Conservation (phyloP, 2,329 filamentous ascomycete species). For the Apiospora pterosperma region DNA sequence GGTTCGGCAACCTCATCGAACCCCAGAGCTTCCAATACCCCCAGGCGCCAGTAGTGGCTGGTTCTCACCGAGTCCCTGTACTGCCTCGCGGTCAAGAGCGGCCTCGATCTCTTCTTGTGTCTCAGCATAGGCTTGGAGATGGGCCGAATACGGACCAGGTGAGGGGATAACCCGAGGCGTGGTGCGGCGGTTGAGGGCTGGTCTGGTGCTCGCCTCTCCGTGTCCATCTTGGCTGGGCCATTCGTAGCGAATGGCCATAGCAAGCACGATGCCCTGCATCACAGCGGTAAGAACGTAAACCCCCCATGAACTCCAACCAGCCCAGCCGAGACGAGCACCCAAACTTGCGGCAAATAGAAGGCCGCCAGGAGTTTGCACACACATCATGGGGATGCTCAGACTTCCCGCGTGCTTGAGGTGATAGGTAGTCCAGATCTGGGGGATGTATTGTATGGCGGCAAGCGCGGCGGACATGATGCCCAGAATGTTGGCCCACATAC, state of each 20-base stretch:
- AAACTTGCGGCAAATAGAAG: slow-evolving; percentile 86
- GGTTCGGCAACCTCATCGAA: slow-evolving; percentile 17
- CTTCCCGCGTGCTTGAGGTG: slow-evolving; percentile 81
- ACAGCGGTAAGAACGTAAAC: slow-evolving; percentile 83
- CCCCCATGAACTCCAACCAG: slow-evolving; percentile 94
- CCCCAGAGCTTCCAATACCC: slow-evolving; percentile 28
- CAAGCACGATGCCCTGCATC: slow-evolving; percentile 78
- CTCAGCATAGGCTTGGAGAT: slow-evolving; percentile 30
- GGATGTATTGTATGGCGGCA: slow-evolving; percentile 86
- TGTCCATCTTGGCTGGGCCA: slow-evolving; percentile 23
- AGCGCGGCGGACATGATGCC: slow-evolving; percentile 76
- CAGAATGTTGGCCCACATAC: slow-evolving; percentile 79
- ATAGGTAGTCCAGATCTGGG: slow-evolving; percentile 92
- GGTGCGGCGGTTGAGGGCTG: slow-evolving; percentile 27
- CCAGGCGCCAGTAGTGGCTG: slow-evolving; percentile 31
- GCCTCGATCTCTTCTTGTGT: slow-evolving; percentile 31
- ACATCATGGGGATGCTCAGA: slow-evolving; percentile 96
- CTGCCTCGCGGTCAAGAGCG: slow-evolving; percentile 29
- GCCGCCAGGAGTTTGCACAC: slow-evolving; percentile 91
- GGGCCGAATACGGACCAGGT: slow-evolving; percentile 30
- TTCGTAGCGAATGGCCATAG: slow-evolving; percentile 78
- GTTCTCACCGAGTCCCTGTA: slow-evolving; percentile 30
- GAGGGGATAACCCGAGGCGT: slow-evolving; percentile 29
- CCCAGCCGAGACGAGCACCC: slow-evolving; percentile 71
- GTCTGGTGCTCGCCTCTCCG: slow-evolving; percentile 17